Base-by-base conservation (phyloP, 2,329 filamentous ascomycete genomes). In the Cordyceps farinosa region DNA sequence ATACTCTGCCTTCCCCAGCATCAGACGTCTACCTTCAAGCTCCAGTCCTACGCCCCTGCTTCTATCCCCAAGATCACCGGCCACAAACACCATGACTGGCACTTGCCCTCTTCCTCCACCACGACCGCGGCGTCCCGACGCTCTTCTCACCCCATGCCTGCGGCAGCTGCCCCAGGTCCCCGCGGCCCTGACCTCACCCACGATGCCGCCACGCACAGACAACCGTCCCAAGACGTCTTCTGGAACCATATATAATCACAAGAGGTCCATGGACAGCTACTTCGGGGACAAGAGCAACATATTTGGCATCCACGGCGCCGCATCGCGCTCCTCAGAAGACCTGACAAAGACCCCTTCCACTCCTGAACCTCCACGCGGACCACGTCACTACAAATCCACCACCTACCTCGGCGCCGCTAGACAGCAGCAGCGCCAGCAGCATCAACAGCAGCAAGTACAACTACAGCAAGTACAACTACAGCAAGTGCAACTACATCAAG, bases 1-100 rank as follows among this genome's bases (percentile, higher is more conserved):
- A 3, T 80, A 80, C 64, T 79, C 79, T 1, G 72, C 78, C 45
- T 80, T 79, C 64, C 78, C 79, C 5, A 80, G 45, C 32, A 9
- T 57, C 10, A 52, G 36, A 13, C 47, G 51, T 54, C n/a, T 9
- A 1, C 59, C 48, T 11, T 30, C 7, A 2, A 17, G 22, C 2
- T 22, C 50, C 4, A 40, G 50, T 17, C 51, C 47, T 17, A 32
- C 48, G 4, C 32, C 59, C 9, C 7, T 42, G 9, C 42, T 51
- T 8, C 51, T 62, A 2, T 55, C 42, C 17, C 65, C n/a, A 52
- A 56, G 9, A 52, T 53, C 22, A 42, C n/a, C 62, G 62, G 4
- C 27, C 51, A 13, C 63, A 50, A n/a, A 17, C 17, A 29, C 50
- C 51, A 17, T 48, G 7, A 3, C 55, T 17, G 36, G 38, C 3